Percentiles rank a stretch among this genome's conserved stretches.
Conservation (phyloP, 352 stramenopile genomes). For the Globisporangium abappressorium region DNA sequence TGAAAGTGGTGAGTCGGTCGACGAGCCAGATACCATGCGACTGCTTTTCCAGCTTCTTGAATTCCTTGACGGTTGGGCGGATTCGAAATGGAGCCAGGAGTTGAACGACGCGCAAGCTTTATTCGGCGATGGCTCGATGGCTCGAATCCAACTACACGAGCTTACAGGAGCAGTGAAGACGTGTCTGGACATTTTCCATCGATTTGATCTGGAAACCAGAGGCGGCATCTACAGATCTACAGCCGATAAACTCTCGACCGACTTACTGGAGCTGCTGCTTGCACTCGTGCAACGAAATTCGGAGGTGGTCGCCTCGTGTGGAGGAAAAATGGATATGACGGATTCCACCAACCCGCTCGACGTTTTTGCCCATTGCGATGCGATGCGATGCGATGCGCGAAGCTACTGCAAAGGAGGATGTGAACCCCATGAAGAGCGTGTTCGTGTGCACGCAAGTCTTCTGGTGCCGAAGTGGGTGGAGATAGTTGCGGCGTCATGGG, state of each 20-base stretch:
- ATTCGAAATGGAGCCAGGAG: constrained; percentile 6
- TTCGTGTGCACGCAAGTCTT: constrained; percentile 13
- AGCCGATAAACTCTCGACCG: constrained; percentile 8
- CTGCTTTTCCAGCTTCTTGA: constrained; percentile 10
- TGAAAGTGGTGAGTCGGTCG: neutral
- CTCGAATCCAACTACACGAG: neutral
- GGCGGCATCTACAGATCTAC: neutral
- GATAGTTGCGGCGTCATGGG: neutral
- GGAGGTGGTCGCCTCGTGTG: neutral
- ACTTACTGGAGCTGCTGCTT: constrained; percentile 9
- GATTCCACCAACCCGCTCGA: neutral
- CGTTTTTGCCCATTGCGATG: neutral
- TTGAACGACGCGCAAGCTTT: neutral
- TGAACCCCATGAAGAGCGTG: neutral
- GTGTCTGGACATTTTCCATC: neutral
- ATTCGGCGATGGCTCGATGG: neutral
- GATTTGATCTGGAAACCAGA: constrained; percentile 4
- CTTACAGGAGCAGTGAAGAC: constrained; percentile 1
- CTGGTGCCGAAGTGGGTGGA: constrained; percentile 3
- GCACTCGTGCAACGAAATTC: constrained; percentile 5
- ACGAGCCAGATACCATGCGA: neutral
- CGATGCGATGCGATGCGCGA: constrained; percentile 13
- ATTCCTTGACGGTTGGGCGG: neutral
- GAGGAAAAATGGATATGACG: neutral
- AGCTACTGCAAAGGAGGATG: neutral